phyloP scores from a whole-genome alignment of 108 stramenopile genomes.

The Nitzschia sp. region DNA sequence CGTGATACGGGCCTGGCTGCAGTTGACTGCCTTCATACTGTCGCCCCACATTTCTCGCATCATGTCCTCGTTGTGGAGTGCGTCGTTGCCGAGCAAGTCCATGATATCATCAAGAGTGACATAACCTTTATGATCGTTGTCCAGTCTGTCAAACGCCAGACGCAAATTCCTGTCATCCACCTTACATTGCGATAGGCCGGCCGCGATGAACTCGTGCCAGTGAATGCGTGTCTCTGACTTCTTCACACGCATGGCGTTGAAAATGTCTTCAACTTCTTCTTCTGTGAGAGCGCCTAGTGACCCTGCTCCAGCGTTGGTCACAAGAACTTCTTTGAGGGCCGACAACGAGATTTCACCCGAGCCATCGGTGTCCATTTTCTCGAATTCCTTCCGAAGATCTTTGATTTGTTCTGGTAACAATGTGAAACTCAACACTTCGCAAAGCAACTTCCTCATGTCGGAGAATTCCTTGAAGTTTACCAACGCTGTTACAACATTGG shows the following conservation, averaged over 20 bases:
- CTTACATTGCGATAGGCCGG: constrained; percentile 81
- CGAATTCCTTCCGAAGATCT: constrained; percentile 83
- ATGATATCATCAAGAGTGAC: constrained; percentile 86
- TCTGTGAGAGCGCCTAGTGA: constrained; percentile 84
- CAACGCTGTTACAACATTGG: constrained; percentile 77
- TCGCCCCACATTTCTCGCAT: constrained; percentile 85
- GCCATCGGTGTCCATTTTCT: constrained; percentile 81
- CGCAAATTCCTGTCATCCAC: constrained; percentile 88
- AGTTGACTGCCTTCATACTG: constrained; percentile 62
- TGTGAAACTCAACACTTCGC: constrained; percentile 88
- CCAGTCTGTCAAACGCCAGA: constrained; percentile 84
- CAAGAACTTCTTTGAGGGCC: constrained; percentile 77
- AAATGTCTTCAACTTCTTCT: constrained; percentile 88
- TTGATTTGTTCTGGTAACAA: constrained; percentile 87
- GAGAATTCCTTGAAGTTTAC: constrained; percentile 86
- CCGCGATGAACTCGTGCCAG: constrained; percentile 92
- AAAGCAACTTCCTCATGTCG: constrained; percentile 85
- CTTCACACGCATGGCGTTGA: constrained; percentile 85
- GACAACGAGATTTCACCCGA: constrained; percentile 82
- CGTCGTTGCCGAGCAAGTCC: constrained; percentile 82
- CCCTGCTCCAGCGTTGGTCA: constrained; percentile 80
- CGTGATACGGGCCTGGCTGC: constrained; percentile 56
- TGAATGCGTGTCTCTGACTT: constrained; percentile 82
- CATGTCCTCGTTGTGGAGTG: constrained; percentile 65
- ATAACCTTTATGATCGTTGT: constrained; percentile 87